phyloP scores from a whole-genome alignment of 768 basidiomycete species.

The Serendipita indica region DNA sequence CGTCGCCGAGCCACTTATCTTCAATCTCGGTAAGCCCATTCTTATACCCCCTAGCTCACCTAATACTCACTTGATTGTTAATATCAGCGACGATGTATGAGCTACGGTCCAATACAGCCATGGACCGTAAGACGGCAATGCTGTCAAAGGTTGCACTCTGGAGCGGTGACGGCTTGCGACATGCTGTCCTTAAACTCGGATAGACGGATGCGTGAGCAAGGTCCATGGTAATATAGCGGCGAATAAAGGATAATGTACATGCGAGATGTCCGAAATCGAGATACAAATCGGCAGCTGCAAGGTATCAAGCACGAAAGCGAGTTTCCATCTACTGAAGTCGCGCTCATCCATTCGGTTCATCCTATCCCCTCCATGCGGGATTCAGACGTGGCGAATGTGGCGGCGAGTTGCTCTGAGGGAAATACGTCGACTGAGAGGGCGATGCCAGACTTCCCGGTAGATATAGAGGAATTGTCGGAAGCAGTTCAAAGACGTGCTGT shows the following conservation, averaged over 20 bases:
- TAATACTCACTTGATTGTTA: background rate
- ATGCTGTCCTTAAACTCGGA: constrained; percentile 56
- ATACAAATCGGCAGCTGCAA: background rate
- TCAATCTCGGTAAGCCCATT: constrained; percentile 64
- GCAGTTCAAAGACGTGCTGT: constrained; percentile 24
- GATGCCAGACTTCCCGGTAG: constrained; percentile 42
- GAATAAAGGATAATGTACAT: background rate
- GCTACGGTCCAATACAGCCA: constrained; percentile 53
- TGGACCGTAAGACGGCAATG: constrained; percentile 62
- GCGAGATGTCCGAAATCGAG: background rate
- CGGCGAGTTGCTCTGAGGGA: constrained; percentile 38
- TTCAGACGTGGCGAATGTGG: constrained; percentile 35
- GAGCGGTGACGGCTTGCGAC: constrained; percentile 71
- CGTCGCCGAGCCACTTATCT: constrained; percentile 67
- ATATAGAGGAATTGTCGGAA: constrained; percentile 60
- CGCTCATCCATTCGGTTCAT: background rate
- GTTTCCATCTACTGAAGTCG: background rate
- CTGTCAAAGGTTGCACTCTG: constrained; percentile 67
- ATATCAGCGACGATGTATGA: constrained; percentile 75
- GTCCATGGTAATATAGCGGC: background rate
- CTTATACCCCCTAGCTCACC: background rate
- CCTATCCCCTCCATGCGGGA: background rate
- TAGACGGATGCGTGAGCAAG: background rate
- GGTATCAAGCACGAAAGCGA: background rate
- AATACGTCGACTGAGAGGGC: constrained; percentile 37